Evolutionary conservation across 139 green algal species (phyloP).

Genomic region (Haematococcus lacustris): DNA sequence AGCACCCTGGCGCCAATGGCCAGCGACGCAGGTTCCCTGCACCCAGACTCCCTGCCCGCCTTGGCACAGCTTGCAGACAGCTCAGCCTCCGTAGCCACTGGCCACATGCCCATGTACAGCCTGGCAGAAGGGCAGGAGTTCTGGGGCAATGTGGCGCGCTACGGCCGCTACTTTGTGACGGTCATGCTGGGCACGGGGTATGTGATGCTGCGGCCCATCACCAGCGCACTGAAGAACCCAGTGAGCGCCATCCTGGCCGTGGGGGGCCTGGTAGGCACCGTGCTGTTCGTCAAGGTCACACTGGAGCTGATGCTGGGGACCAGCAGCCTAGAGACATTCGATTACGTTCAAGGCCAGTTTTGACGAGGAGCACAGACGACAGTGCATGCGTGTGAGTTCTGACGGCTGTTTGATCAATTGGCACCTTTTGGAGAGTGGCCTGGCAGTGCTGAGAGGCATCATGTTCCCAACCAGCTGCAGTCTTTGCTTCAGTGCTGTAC

Average conservation of each 20-base stretch:
- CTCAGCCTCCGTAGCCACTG: not conserved
- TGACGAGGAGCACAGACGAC: no score
- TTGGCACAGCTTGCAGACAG: not conserved
- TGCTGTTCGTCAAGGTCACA: conserved; percentile 10
- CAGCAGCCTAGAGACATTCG: not conserved
- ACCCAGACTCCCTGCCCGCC: not conserved
- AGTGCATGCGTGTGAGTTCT: no score
- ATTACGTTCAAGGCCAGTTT: not conserved
- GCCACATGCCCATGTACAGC: not conserved
- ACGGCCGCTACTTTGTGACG: conserved; percentile 80
- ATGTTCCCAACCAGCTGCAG: no score
- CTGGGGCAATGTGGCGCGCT: conserved; percentile 70
- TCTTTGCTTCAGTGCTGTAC: no score
- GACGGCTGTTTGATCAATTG: no score
- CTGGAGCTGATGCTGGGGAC: conserved; percentile 12
- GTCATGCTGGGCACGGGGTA: conserved; percentile 86
- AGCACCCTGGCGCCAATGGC: no score
- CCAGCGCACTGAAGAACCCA: conserved; percentile 53
- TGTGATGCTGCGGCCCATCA: conserved; percentile 66
- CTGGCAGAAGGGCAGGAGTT: conserved; percentile 51
- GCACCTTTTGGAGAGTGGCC: no score
- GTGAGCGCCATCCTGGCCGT: conserved; percentile 3
- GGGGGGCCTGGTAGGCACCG: not conserved
- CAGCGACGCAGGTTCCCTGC: no score
- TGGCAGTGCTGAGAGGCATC: no score